Evolutionary conservation across 768 basidiomycete species (phyloP), one percentile per base, ranked within the genome.

Genomic region (Clitopilus passeckerianus): DNA sequence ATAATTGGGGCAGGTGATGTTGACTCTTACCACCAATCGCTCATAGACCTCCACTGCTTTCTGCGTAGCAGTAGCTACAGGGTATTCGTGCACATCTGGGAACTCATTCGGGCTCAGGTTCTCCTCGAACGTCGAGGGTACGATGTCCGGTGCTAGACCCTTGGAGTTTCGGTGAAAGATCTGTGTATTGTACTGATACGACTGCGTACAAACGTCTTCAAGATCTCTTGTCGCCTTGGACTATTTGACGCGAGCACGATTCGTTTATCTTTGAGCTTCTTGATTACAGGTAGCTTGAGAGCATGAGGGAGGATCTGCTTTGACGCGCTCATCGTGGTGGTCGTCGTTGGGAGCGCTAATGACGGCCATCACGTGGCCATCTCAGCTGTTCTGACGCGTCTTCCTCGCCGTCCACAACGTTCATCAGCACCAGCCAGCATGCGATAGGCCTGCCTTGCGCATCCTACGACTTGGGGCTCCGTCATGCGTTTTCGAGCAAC

Each of bases 21-120:
- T 69, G 23, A 10, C 1, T 73, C 85, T 65, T 64, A 86, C 82
- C 54, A 91, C 86, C n/a, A 94, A 76, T n/a, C 86, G 76, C 71
- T 89, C 84, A 67, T 95, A 95, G 20, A 93, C 95, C 70, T 95
- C 91, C 41, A 89, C 86, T 27, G 85, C 95, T 81, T 91, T 90
- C 64, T 89, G 83, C 1, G 80, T 82, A 10, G 89, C 89, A 0
- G 89, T 94, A 5, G 89, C 80, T 6, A 89, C 86, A 0, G 89
- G 86, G 68, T 93, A 91, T 65, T 88, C 87, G 34, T 85, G 85
- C 16, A 85, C 75, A 62, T 90, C 83, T 8, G 85, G 83, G 67
- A 92, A 98, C 1, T 82, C 80, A 9, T 75, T 72, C 30, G 88
- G 73, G 0, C 83, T 75, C 6, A 98, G 75, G 67, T 95, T 76